These are phyloP conservation scores for Cicer arietinum DNA, from an alignment of 306 rosid species.

Conservation along the genomic window DNA sequence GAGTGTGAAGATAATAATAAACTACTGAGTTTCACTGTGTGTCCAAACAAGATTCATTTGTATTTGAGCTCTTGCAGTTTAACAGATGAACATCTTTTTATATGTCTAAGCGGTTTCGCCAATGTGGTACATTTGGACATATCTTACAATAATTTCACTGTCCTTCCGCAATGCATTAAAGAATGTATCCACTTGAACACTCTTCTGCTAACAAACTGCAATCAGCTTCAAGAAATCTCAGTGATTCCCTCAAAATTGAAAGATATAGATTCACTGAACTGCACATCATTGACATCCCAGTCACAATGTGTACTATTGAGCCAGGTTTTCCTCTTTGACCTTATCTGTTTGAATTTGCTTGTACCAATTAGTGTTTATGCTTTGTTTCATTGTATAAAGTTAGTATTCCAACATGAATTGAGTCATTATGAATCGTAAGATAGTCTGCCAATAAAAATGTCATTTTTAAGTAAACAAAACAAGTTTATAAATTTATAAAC, in stretches of 20 bases:
- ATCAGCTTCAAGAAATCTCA: constrained; percentile 2
- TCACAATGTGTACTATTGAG: constrained; percentile 3
- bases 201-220: constrained; percentile 10
- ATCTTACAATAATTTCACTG: not conserved
- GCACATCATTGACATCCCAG: constrained; percentile 13
- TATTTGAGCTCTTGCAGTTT: constrained; percentile 1
- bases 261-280: not conserved
- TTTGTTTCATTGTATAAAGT: no score
- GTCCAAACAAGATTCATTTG: constrained; percentile 7
- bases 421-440: no score
- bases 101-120: constrained; percentile 1
- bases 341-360: not conserved
- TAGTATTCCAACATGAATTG: no score
- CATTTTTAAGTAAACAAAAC: no score
- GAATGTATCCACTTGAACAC: constrained; percentile 1
- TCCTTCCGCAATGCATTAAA: constrained; percentile 9
- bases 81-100: not conserved
- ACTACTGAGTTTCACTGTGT: not conserved
- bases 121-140: not conserved
- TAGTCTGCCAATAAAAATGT: no score
- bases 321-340: not conserved
- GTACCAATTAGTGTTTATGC: not conserved
- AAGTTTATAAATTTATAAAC: no score
- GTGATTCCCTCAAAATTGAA: not conserved
- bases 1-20: not conserved